Conservation (phyloP, 2,329 filamentous ascomycete genomes). For the Whalleya microplaca region DNA sequence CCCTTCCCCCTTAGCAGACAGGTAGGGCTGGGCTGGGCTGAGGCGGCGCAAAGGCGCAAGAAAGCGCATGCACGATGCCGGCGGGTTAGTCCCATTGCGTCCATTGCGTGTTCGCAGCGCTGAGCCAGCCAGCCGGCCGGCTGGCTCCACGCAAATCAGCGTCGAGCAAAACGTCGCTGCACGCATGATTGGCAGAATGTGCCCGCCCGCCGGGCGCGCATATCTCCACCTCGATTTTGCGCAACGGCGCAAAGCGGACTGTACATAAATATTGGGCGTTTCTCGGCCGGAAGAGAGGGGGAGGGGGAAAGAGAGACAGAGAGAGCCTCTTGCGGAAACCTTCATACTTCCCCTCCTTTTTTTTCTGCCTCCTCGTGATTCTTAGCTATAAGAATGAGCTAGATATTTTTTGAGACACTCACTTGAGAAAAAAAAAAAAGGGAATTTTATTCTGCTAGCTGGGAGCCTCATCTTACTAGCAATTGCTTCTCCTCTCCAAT, state of each 20-base stretch:
- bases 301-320: neutral
- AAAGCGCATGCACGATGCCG: slow-evolving; percentile 14
- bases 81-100: slow-evolving; percentile 11
- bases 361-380: neutral
- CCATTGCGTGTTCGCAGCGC: no score
- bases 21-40: slow-evolving; percentile 1
- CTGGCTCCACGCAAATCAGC: slow-evolving; percentile 23
- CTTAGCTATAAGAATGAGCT: slow-evolving; percentile 2
- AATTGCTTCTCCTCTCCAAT: neutral
- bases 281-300: slow-evolving; percentile 1
- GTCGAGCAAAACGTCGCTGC: slow-evolving; percentile 32
- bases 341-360: slow-evolving; percentile 5
- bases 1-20: no score
- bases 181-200: slow-evolving; percentile 32
- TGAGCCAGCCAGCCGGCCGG: no score
- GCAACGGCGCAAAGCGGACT: slow-evolving; percentile 32
- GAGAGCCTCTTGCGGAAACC: neutral
- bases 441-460: slow-evolving; percentile 4
- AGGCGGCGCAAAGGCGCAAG: slow-evolving; percentile 18
- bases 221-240: slow-evolving; percentile 33
- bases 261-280: slow-evolving; percentile 24
- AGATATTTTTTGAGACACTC: neutral
- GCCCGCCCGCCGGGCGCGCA: slow-evolving; percentile 25
- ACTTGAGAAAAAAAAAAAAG: slow-evolving; percentile 6
- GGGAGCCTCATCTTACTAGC: neutral